Evolutionary conservation across 306 rosid genomes (phyloP).

Genomic region (Pyrus betulifolia): DNA sequence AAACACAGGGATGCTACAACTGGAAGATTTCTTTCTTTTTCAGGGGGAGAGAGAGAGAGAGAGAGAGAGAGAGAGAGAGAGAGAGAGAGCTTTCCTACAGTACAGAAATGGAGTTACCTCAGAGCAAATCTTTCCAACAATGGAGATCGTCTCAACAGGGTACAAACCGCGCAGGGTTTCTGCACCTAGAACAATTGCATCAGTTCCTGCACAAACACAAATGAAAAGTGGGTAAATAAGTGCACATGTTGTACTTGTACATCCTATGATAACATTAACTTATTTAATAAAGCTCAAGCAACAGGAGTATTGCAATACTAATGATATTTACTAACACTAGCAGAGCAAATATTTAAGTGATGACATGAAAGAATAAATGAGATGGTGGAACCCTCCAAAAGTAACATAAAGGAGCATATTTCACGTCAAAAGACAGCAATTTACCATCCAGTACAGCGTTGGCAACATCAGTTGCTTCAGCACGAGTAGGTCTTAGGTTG

Average conservation of each 20-base stretch:
- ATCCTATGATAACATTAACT: neutral
- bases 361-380: neutral
- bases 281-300: neutral
- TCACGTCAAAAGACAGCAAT: neutral
- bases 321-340: neutral
- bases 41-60: neutral
- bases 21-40: neutral
- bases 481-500: conserved; percentile 96
- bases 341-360: neutral
- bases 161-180: conserved; percentile 87
- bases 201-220: conserved; percentile 58
- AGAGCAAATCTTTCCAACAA: conserved; percentile 75
- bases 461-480: conserved; percentile 98
- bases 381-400: neutral
- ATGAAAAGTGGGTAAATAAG: neutral
- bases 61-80: neutral
- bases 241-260: neutral
- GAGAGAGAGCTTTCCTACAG: neutral
- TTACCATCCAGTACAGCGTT: conserved; percentile 86
- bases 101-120: conserved; percentile 43
- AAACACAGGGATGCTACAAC: neutral
- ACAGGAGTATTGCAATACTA: neutral
- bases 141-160: conserved; percentile 82
- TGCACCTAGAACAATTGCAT: conserved; percentile 93
- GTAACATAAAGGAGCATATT: conserved; percentile 9